Evolutionary conservation across 768 basidiomycete species (phyloP), one percentile per base, ranked within the genome.

Genomic region (Leccinum sublutescens): DNA sequence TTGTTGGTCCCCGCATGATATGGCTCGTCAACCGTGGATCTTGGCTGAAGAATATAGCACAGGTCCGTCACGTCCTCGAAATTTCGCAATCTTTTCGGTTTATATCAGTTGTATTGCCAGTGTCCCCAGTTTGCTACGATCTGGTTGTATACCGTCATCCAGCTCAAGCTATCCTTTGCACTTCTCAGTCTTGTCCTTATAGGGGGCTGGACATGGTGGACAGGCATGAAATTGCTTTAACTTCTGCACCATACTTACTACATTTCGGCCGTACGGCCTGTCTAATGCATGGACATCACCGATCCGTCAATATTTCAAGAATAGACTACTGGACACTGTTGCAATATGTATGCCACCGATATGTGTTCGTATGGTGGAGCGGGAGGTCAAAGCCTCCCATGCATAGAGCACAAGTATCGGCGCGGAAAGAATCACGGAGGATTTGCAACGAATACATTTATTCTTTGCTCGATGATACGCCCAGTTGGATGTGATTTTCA

Each of bases 391-490:
- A 54, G 47, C 29, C 52, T 58, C 54, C 23, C 55, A 33, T 17
- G 11, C 50, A 63, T 52, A 23, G 56, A 3, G 27, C 33, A 38
- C 15, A 36, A 50, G 12, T 50, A 23, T 55, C 34, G 17, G 54
- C n/a, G 56, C 12, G 11, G 10, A 50, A 25, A 47, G 27, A 21
- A 27, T 49, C 19, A 38, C 5, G 19, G 47, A 31, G 10, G 27
- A 59, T 1, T 21, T 36, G 29, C 3, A 25, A 54, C 43, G 43
- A 52, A 25, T 12, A 50, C 25, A 11, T 76, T 56, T 76, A 25
- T 6, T 89, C 40, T 89, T 65, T 82, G 89, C 87, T 87, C 85
- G 83, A 86, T 78, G 72, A 90, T 90, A 90, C 88, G 85, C 88
- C 87, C 74, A 56, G 59, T 79, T 80, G 82, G 81, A 78, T 81